These are phyloP conservation scores for Naganishia cerealis DNA, from an alignment of 1,284 basidiomycete species.

Conservation along the genomic window DNA sequence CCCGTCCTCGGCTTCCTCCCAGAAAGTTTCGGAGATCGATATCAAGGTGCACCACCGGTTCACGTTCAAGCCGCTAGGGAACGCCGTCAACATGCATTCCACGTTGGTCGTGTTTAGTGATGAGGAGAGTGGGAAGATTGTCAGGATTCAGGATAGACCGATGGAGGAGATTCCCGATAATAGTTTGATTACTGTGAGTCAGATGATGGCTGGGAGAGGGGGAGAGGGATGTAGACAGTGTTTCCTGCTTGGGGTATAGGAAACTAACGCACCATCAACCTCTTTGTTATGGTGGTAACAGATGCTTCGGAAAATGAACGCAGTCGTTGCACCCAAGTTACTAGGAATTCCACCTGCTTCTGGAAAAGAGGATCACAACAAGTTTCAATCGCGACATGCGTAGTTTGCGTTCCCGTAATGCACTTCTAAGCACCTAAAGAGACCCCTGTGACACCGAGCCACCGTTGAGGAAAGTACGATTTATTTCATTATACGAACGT, in stretches of 20 bases:
- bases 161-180: slow-evolving; percentile 43
- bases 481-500: neutral
- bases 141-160: slow-evolving; percentile 45
- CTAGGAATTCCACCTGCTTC: slow-evolving; percentile 34
- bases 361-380: slow-evolving; percentile 27
- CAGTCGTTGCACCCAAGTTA: slow-evolving; percentile 38
- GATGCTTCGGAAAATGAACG: slow-evolving; percentile 41
- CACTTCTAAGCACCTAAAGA: too few species aligned
- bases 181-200: slow-evolving; percentile 39
- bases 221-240: neutral
- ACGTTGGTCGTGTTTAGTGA: slow-evolving; percentile 41
- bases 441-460: too few species aligned
- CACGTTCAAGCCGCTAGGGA: slow-evolving; percentile 39
- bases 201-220: too few species aligned
- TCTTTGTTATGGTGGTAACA: slow-evolving; percentile 5
- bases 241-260: too few species aligned
- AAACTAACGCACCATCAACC: too few species aligned
- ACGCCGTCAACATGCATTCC: slow-evolving; percentile 43
- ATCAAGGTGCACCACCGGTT: slow-evolving; percentile 43
- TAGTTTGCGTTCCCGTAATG: neutral
- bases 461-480: neutral
- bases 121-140: slow-evolving; percentile 41
- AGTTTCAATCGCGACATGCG: slow-evolving; percentile 20
- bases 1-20: slow-evolving; percentile 26
- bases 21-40: slow-evolving; percentile 37